Percentiles rank a stretch among this genome's conserved stretches.
Evolutionary conservation across 768 basidiomycete species (phyloP).

Genomic region (Russula foetens): DNA sequence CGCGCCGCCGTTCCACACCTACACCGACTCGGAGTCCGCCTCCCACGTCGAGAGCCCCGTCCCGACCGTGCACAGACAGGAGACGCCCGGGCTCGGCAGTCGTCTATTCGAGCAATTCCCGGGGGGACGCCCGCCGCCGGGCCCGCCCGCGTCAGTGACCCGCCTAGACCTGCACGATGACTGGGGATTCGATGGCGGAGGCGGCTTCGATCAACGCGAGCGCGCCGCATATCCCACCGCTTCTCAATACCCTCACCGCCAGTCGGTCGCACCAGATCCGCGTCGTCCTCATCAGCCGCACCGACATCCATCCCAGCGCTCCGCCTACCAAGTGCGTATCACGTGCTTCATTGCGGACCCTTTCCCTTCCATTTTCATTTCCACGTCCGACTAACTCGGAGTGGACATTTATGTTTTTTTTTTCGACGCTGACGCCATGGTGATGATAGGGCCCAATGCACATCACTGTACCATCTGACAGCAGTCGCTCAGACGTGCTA

Average conservation of each 20-base stretch:
- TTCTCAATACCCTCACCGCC: not conserved
- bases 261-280: not conserved
- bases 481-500: constrained; percentile 14
- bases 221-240: not conserved
- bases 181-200: not conserved
- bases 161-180: constrained; percentile 11
- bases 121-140: not conserved
- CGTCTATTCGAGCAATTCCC: constrained; percentile 20
- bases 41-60: constrained; percentile 13
- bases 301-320: constrained; percentile 3
- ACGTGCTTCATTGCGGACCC: too few relatives aligned
- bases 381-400: not conserved
- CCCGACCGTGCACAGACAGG: constrained; percentile 17
- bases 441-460: not conserved
- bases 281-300: not conserved
- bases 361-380: not conserved
- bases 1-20: not conserved
- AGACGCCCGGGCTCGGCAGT: not conserved
- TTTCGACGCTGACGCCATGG: not conserved
- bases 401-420: not conserved
- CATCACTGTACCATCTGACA: not conserved
- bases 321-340: constrained; percentile 4
- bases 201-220: not conserved
- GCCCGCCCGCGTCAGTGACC: constrained; percentile 5
- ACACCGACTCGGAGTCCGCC: constrained; percentile 12